phyloP scores from a whole-genome alignment of 495 filamentous ascomycete genomes.

The Chaetomium fimeti region DNA sequence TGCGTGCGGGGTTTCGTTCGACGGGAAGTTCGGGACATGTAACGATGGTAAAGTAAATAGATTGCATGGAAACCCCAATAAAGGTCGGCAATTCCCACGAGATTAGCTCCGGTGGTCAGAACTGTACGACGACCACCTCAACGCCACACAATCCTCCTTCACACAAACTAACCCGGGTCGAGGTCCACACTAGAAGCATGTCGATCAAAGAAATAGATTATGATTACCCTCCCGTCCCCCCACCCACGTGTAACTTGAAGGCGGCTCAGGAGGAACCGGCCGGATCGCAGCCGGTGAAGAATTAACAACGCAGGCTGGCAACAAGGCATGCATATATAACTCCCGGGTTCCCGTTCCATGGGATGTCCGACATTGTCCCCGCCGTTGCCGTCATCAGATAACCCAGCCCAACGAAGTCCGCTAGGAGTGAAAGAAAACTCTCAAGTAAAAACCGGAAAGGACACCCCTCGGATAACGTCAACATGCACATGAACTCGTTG shows the following conservation, averaged over 20 bases:
- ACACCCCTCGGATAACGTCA: background rate
- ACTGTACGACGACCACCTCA: background rate
- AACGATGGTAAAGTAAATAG: background rate
- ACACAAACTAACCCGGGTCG: background rate
- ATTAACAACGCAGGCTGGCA: background rate
- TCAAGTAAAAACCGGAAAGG: background rate
- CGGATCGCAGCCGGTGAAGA: background rate
- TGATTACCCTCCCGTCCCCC: background rate
- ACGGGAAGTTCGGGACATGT: conserved; percentile 1
- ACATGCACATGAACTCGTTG: conserved; percentile 6
- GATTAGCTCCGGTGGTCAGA: background rate
- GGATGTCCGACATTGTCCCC: background rate
- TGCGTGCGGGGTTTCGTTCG: background rate
- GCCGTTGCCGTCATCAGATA: background rate
- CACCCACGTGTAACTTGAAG: background rate
- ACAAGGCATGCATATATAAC: background rate
- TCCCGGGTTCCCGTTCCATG: background rate
- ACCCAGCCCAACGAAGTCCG: background rate
- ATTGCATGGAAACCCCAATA: background rate
- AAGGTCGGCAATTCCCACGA: background rate
- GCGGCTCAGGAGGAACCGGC: background rate
- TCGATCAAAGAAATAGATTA: background rate
- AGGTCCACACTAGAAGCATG: conserved; percentile 5
- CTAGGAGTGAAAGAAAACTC: background rate
- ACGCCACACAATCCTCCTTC: background rate